Base-by-base conservation (phyloP, 192 early-diverging fungal species). In the Coemansia sp. region DNA sequence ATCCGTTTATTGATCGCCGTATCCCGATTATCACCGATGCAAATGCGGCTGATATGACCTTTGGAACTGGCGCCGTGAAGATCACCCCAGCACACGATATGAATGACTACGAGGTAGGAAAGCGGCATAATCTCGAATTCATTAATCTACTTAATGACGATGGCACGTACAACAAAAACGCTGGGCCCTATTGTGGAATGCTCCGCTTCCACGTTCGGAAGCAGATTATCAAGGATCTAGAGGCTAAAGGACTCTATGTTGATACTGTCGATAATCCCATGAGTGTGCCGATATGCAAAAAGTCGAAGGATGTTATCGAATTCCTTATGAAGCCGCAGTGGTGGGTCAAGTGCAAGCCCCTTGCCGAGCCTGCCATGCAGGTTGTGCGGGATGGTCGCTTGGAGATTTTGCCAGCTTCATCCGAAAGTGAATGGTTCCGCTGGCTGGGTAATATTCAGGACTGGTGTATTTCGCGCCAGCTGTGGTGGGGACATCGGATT, bases 401-500 rank as follows among this genome's bases (percentile, higher is more conserved):
- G 32, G 83, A 87, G 69, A 99, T 99, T 62, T 57, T 72, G 38
- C 97, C 97, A 44, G 81, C 86, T 67, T 81, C 87, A 12, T 93
- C 93, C 5, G 93, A 97, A 69, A 90, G 82, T 57, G 95, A 99
- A 38, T 99, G 91, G 93, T 99, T 93, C 89, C 83, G 87, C 61
- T 97, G 95, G 97, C 84, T 99, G 66, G 89, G 86, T 48, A 92
- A 93, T 83, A 94, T 94, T 71, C 92, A 95, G 67, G 95, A 97
- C 76, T 99, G 97, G 97, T 99, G 97, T 67, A 90, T 98, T 47
- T 98, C 94, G 10, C 90, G 97, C 60, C 97, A 99, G 81, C 85
- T 99, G 52, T 99, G 97, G 97, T 99, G 97, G 97, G 97, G 97
- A 58, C 94, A 97, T 66, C 89, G 92, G 65, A 83, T 97, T 22